Evolutionary conservation across 768 basidiomycete species (phyloP).

Genomic region (Rhodotorula graminis): DNA sequence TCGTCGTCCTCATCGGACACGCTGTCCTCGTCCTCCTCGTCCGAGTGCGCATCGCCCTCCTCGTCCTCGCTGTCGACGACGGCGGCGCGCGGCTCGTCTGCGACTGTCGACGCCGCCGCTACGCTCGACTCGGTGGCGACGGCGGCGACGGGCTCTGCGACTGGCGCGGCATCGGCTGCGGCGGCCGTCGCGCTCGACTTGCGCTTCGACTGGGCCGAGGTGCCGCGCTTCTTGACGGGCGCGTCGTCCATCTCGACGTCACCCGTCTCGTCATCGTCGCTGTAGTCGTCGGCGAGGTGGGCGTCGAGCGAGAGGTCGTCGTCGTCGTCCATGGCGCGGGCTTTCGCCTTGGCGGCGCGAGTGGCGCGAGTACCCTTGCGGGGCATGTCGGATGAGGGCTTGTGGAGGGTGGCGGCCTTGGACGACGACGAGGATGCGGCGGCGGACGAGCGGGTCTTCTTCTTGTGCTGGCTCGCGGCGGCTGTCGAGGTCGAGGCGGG

Average conservation of each 20-base stretch:
- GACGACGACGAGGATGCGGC: not conserved
- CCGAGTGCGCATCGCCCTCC: not conserved
- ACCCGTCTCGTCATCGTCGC: not conserved
- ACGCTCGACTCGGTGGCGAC: not conserved
- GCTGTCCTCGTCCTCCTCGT: constrained; percentile 21
- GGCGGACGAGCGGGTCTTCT: not conserved
- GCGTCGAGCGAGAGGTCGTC: not conserved
- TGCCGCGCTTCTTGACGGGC: not conserved
- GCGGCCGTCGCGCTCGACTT: not conserved
- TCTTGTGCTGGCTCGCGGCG: not conserved
- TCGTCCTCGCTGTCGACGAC: not conserved
- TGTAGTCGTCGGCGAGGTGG: constrained; percentile 9
- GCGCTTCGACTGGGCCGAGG: not conserved
- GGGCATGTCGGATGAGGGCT: constrained; percentile 22
- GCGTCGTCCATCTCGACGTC: constrained; percentile 22
- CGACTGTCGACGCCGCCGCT: not conserved
- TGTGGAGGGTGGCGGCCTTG: not conserved
- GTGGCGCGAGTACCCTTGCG: constrained; percentile 33
- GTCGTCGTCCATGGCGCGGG: constrained; percentile 11
- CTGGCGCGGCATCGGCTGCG: not conserved
- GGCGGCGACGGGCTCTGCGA: not conserved
- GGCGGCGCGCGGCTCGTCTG: no score
- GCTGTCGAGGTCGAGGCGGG: not conserved
- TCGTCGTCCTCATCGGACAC: constrained; percentile 7
- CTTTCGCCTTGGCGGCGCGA: constrained; percentile 18